Conservation (phyloP, 2,329 filamentous ascomycete genomes). For the Madurella fahalii region DNA sequence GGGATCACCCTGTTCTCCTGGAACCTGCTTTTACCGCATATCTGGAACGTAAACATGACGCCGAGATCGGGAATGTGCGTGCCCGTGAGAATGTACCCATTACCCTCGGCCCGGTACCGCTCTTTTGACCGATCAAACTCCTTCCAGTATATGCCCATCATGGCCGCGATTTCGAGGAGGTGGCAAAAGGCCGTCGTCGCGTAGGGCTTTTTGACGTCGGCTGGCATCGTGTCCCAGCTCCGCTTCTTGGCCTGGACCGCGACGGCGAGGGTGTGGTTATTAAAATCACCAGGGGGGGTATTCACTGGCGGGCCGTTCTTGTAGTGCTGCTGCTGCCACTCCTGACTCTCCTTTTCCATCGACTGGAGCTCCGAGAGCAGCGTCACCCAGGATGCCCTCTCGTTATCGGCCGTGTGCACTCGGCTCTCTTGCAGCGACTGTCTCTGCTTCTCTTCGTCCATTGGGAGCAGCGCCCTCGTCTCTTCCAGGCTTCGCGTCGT, state of each 20-base stretch:
- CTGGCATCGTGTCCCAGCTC: constrained; percentile 52
- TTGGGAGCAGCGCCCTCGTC: constrained; percentile 31
- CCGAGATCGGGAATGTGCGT: constrained; percentile 46
- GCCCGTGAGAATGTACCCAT: constrained; percentile 49
- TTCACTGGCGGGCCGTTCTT: constrained; percentile 21
- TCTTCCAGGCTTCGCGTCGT: constrained; percentile 33
- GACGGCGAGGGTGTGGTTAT: constrained; percentile 40
- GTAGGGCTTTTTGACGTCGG: constrained; percentile 44
- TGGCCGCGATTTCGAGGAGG: constrained; percentile 50
- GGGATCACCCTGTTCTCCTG: constrained; percentile 50
- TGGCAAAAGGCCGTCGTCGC: constrained; percentile 54
- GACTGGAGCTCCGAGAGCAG: constrained; percentile 47
- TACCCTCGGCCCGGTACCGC: constrained; percentile 52
- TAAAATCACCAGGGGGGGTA: constrained; percentile 19
- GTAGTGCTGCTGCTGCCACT: constrained; percentile 40
- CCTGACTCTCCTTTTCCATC: constrained; percentile 46
- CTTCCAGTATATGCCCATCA: constrained; percentile 56
- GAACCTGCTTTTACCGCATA: constrained; percentile 47
- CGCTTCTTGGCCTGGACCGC: constrained; percentile 43
- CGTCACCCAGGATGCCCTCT: constrained; percentile 51
- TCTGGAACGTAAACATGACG: constrained; percentile 51
- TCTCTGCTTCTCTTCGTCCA: constrained; percentile 29
- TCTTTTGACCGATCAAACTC: constrained; percentile 51
- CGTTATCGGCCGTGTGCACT: constrained; percentile 54
- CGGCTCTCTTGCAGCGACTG: constrained; percentile 24